Conservation (phyloP, 2,329 filamentous ascomycete species). For the Arthroderma sp. region DNA sequence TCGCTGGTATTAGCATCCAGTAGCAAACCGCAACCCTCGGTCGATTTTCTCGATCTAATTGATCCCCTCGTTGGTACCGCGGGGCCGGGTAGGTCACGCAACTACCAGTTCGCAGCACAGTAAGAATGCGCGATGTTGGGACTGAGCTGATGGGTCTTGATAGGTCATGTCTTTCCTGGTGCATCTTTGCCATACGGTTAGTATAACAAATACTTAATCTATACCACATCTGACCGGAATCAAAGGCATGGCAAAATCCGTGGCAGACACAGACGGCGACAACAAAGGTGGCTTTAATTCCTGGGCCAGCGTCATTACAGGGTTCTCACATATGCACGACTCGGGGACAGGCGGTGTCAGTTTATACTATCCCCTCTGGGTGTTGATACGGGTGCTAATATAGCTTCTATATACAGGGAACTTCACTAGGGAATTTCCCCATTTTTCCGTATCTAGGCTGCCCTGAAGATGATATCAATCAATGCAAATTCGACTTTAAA, state of each 20-base stretch:
- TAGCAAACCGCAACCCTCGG: too few species aligned
- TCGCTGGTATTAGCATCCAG: too few species aligned
- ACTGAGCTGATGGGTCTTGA: too few species aligned
- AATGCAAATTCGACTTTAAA: conserved; percentile 46
- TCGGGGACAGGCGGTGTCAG: conserved; percentile 37
- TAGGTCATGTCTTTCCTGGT: conserved; percentile 45
- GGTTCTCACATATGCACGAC: conserved; percentile 42
- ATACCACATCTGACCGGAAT: conserved; percentile 1
- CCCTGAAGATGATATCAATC: conserved; percentile 46
- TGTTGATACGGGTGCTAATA: too few species aligned
- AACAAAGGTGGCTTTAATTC: conserved; percentile 46
- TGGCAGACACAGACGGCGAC: conserved; percentile 40
- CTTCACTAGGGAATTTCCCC: conserved; percentile 61
- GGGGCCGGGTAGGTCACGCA: too few species aligned
- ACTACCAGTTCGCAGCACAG: too few species aligned
- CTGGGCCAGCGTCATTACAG: conserved; percentile 37
- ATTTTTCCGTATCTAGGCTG: conserved; percentile 55
- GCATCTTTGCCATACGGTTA: conserved; percentile 41
- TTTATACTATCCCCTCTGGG: neutral
- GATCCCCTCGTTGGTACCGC: too few species aligned
- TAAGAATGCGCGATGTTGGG: too few species aligned
- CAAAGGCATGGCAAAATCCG: conserved; percentile 41
- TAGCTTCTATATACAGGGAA: conserved; percentile 16
- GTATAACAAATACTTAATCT: conserved; percentile 3
- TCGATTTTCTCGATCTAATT: too few species aligned